Evolutionary conservation across 805 yeast genomes (phyloP).

Genomic region (Ogataea salicorniae): DNA sequence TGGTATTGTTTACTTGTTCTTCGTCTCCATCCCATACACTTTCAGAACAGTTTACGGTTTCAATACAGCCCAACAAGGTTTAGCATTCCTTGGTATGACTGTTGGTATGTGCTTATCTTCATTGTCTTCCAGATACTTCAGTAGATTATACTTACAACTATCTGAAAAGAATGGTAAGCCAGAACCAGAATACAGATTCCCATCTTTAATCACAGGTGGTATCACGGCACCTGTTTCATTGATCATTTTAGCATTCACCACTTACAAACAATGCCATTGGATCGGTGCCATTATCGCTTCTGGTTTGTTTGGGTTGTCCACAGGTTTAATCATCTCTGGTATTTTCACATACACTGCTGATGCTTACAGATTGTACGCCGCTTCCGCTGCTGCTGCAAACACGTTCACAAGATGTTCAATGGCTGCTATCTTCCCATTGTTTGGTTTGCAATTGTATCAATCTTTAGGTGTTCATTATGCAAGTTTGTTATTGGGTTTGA

Average conservation of each 20-base stretch:
- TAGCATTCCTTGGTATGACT: constrained; percentile 57
- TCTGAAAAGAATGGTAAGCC: constrained; percentile 36
- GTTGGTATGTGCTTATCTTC: constrained; percentile 48
- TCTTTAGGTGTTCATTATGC: constrained; percentile 57
- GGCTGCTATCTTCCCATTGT: constrained; percentile 55
- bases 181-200: constrained; percentile 53
- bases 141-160: constrained; percentile 29
- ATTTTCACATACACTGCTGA: constrained; percentile 38
- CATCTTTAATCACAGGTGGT: constrained; percentile 56
- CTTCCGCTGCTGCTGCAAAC: constrained; percentile 48
- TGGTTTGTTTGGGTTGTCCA: constrained; percentile 38
- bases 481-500: constrained; percentile 44
- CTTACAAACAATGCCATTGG: constrained; percentile 48
- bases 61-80: constrained; percentile 50
- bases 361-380: constrained; percentile 43
- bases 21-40: constrained; percentile 61
- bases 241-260: constrained; percentile 58
- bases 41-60: constrained; percentile 49
- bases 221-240: constrained; percentile 47
- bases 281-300: constrained; percentile 45
- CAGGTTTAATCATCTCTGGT: constrained; percentile 37
- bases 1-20: constrained; percentile 59
- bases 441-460: constrained; percentile 53
- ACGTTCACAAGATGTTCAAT: constrained; percentile 47
- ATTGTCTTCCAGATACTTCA: constrained; percentile 27